These are phyloP conservation scores for Papiliotrema laurentii DNA, from an alignment of 1,284 basidiomycete species.

Conservation along the genomic window DNA sequence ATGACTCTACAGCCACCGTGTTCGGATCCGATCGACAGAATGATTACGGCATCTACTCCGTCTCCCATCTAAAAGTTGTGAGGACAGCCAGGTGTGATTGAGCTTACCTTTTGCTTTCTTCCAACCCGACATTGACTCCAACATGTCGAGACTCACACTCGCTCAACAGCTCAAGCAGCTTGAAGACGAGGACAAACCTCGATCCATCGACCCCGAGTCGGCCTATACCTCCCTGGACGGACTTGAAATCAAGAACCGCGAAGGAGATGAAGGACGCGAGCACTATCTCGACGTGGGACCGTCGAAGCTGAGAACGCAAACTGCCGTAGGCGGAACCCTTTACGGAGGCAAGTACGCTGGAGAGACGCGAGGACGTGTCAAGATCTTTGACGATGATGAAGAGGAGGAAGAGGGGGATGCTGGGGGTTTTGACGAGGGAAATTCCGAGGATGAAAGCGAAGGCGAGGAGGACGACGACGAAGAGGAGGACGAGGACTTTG, in stretches of 20 bases:
- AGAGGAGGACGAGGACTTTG: constrained; percentile 18
- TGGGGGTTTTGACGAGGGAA: too few species aligned
- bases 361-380: constrained; percentile 15
- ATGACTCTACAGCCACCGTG: too few species aligned
- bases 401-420: constrained; percentile 39
- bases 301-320: constrained; percentile 9
- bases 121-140: not conserved
- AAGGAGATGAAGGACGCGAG: constrained; percentile 61
- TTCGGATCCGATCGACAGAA: too few species aligned
- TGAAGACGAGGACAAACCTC: not conserved
- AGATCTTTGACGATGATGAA: constrained; percentile 31
- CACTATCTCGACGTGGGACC: constrained; percentile 72
- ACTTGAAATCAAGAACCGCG: constrained; percentile 53
- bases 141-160: constrained; percentile 6
- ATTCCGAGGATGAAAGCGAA: constrained; percentile 12
- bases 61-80: too few species aligned
- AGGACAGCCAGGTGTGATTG: too few species aligned
- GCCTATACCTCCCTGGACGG: constrained; percentile 48
- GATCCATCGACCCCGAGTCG: constrained; percentile 66
- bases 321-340: constrained; percentile 50
- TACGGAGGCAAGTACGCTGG: constrained; percentile 56
- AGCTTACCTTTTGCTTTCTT: too few species aligned
- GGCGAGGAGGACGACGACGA: constrained; percentile 17
- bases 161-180: constrained; percentile 4
- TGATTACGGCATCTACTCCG: too few species aligned